Conservation (phyloP, 2,329 filamentous ascomycete species). For the Phyllosticta citribraziliensis region DNA sequence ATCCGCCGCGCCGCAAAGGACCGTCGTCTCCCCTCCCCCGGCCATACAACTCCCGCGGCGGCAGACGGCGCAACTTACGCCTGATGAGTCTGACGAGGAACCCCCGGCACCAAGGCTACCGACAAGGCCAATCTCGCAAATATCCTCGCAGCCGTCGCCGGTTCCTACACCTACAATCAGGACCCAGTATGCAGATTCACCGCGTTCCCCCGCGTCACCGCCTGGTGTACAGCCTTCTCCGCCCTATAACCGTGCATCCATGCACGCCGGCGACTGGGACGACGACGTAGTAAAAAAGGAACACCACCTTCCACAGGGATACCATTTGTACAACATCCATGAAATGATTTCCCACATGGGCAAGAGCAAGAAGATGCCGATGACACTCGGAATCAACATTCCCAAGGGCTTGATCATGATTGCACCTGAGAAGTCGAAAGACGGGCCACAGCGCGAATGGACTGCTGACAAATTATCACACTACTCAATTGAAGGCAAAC, state of each 20-base stretch:
- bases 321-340: slow-evolving; percentile 92
- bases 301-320: slow-evolving; percentile 41
- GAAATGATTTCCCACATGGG: slow-evolving; percentile 97
- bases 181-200: slow-evolving; percentile 23
- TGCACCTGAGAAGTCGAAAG: slow-evolving; percentile 71
- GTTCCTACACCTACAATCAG: slow-evolving; percentile 28
- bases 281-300: slow-evolving; percentile 35
- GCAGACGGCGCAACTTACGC: slow-evolving; percentile 46
- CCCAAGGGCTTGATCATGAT: slow-evolving; percentile 83
- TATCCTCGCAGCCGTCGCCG: slow-evolving; percentile 40
- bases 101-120: slow-evolving; percentile 51
- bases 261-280: slow-evolving; percentile 27
- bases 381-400: slow-evolving; percentile 88
- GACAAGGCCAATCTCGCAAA: slow-evolving; percentile 48
- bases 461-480: slow-evolving; percentile 90
- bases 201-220: slow-evolving; percentile 7
- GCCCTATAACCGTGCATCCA: slow-evolving; percentile 34
- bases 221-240: slow-evolving; percentile 43
- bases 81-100: slow-evolving; percentile 60
- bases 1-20: slow-evolving; percentile 10
- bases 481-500: slow-evolving; percentile 95
- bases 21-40: slow-evolving; percentile 33
- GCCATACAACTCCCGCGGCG: slow-evolving; percentile 39
- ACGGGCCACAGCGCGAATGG: slow-evolving; percentile 87
- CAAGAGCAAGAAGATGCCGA: slow-evolving; percentile 96